Conservation (phyloP, 495 filamentous ascomycete genomes). For the Ascodesmis nigricans region DNA sequence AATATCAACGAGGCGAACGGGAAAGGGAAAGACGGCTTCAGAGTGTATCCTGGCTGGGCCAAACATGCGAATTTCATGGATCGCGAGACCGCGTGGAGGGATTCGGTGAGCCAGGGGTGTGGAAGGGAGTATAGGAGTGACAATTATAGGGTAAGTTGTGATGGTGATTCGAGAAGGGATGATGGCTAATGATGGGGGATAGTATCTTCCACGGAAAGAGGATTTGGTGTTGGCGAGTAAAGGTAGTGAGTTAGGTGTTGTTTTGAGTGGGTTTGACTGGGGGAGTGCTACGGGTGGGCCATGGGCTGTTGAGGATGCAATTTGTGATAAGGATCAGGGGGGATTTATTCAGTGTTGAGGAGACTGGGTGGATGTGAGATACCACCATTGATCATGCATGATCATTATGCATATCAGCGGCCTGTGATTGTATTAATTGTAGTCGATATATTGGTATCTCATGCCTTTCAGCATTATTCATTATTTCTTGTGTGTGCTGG, state of each 20-base stretch:
- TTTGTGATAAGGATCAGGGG: slow-evolving; percentile 11
- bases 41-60: slow-evolving; percentile 19
- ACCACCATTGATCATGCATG: too few relatives aligned
- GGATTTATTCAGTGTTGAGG: slow-evolving; percentile 11
- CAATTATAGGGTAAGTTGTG: slow-evolving; percentile 5
- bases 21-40: slow-evolving; percentile 13
- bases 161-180: background rate
- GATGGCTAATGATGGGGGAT: background rate
- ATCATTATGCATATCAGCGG: too few relatives aligned
- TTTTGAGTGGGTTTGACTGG: slow-evolving; percentile 11
- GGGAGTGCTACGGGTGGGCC: slow-evolving; percentile 12
- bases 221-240: slow-evolving; percentile 8
- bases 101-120: slow-evolving; percentile 12
- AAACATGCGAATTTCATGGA: slow-evolving; percentile 19
- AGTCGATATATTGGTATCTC: too few relatives aligned
- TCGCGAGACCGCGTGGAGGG: slow-evolving; percentile 14
- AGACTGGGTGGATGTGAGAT: background rate
- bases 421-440: too few relatives aligned
- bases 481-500: slow-evolving; percentile 1
- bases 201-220: slow-evolving; percentile 10
- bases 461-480: slow-evolving; percentile 4
- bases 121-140: slow-evolving; percentile 10
- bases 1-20: slow-evolving; percentile 10
- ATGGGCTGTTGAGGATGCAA: slow-evolving; percentile 10
- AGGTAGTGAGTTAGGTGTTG: slow-evolving; percentile 2